These are phyloP conservation scores for Trichoderma arundinaceum DNA, from an alignment of 2,329 filamentous ascomycete genomes.

Conservation along the genomic window DNA sequence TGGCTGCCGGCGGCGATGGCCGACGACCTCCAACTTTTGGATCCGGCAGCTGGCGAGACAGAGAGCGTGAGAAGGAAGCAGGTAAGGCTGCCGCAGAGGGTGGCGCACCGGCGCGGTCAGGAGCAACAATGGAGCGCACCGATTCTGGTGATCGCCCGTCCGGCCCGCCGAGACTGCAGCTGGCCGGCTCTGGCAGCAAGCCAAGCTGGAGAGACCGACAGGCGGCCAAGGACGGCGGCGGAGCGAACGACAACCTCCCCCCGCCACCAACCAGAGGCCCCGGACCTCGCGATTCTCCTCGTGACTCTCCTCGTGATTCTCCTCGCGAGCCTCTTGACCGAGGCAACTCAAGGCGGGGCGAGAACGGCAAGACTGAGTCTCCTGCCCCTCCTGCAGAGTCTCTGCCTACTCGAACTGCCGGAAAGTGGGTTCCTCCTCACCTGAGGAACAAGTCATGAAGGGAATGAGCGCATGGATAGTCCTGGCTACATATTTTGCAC, in stretches of 20 bases:
- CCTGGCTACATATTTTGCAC: constrained; percentile 40
- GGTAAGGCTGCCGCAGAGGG: constrained; percentile 41
- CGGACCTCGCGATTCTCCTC: constrained; percentile 29
- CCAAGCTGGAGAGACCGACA: constrained; percentile 77
- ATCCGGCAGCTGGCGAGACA: constrained; percentile 52
- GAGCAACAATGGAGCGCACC: constrained; percentile 50
- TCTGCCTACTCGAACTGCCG: constrained; percentile 58
- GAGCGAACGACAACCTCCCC: constrained; percentile 36
- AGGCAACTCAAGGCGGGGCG: constrained; percentile 50
- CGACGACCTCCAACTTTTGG: constrained; percentile 45
- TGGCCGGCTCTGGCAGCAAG: constrained; percentile 65
- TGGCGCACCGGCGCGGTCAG: constrained; percentile 37
- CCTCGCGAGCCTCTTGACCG: constrained; percentile 52
- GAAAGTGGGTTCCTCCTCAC: constrained; percentile 65
- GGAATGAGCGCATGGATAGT: constrained; percentile 31
- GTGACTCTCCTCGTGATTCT: background rate
- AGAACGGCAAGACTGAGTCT: constrained; percentile 49
- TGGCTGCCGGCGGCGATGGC: constrained; percentile 28
- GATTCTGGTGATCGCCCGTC: constrained; percentile 53
- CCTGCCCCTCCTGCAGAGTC: constrained; percentile 54
- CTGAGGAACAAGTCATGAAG: constrained; percentile 44
- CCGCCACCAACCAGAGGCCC: constrained; percentile 24
- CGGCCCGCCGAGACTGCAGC: constrained; percentile 65
- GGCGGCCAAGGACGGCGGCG: constrained; percentile 51
- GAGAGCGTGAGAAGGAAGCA: constrained; percentile 40